phyloP scores from a whole-genome alignment of 805 yeast species.

The Kuraishia molischiana region DNA sequence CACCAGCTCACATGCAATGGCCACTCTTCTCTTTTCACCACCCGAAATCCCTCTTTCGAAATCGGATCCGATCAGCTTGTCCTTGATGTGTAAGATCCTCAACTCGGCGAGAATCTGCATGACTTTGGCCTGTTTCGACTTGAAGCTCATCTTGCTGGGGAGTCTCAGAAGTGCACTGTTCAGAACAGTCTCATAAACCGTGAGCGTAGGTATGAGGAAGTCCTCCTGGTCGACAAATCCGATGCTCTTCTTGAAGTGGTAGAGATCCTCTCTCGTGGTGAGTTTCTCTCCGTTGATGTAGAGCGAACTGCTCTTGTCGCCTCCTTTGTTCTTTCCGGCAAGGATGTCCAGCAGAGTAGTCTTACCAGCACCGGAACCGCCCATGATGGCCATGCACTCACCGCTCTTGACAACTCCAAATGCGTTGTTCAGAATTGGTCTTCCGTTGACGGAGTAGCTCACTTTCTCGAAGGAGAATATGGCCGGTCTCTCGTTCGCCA shows the following conservation, averaged over 20 bases:
- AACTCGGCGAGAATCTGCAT: slow-evolving; percentile 78
- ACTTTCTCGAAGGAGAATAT: slow-evolving; percentile 69
- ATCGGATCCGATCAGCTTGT: slow-evolving; percentile 81
- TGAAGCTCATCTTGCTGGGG: slow-evolving; percentile 69
- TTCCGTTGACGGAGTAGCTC: slow-evolving; percentile 45
- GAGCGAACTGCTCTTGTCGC: slow-evolving; percentile 55
- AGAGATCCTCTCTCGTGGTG: slow-evolving; percentile 15
- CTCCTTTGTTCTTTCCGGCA: slow-evolving; percentile 81
- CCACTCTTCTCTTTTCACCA: slow-evolving; percentile 86
- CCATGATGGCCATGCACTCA: slow-evolving; percentile 91
- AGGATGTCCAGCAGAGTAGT: slow-evolving; percentile 87
- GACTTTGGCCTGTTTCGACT: slow-evolving; percentile 70
- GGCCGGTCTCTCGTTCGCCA: slow-evolving; percentile 55
- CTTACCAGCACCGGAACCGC: slow-evolving; percentile 98
- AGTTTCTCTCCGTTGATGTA: slow-evolving; percentile 61
- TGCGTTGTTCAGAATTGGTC: slow-evolving; percentile 47
- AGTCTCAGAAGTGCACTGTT: slow-evolving; percentile 84
- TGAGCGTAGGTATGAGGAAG: slow-evolving; percentile 78
- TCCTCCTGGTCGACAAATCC: slow-evolving; percentile 98
- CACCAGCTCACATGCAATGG: slow-evolving; percentile 88
- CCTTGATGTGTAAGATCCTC: slow-evolving; percentile 74
- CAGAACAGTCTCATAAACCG: slow-evolving; percentile 91
- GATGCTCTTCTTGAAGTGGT: slow-evolving; percentile 52
- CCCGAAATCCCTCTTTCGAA: slow-evolving; percentile 89
- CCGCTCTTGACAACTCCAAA: slow-evolving; percentile 80